Evolutionary conservation across 75 land plant genomes (phyloP), one percentile per base, ranked within the genome.

Genomic region (Pinus taeda): DNA sequence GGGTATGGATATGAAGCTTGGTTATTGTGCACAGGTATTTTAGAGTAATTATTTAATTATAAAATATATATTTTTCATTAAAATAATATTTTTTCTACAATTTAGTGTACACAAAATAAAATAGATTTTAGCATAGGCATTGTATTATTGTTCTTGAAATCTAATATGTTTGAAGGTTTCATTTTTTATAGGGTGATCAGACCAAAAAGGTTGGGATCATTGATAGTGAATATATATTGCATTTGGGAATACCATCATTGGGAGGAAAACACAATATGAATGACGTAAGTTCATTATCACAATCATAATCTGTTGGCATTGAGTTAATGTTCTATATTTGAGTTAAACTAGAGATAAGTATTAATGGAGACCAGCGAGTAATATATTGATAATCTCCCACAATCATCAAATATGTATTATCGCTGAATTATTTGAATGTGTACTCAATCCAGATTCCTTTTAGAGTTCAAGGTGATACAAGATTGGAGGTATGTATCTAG

Each of bases 1-100:
- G 98, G 98, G 98, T 12, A 70, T 95, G 71, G 98, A 95, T 75
- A 86, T 86, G 81, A 84, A 83, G 69, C 87, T 95, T 63, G 93
- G 95, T 8, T 93, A 93, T 59, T 93, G 95, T 81, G 91, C 91
- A 42, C 89, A 93, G 93, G 90, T 88, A 60, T 73, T 49, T 9
- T 45, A 45, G 53, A 45, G 53, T 45, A 45, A 45, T 0, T 45
- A 45, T 45, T 45, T 6, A 45, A 45, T 0, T 45, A 6, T 7
- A 45, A 45, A 8, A 45, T 45, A 45, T 45, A 45, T 45, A 45
- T 45, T 45, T 45, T 45, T 6, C 9, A 45, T 45, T 45, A 45
- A 7, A 7, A 45, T 45, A 45, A 45, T 7, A 0, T 6, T 45
- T 45, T 45, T 45, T 45, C 7, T 7, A 0, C 53, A 45, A 45